phyloP scores from a whole-genome alignment of 176 grass and related monocot genomes.

The Raddia guianensis region DNA sequence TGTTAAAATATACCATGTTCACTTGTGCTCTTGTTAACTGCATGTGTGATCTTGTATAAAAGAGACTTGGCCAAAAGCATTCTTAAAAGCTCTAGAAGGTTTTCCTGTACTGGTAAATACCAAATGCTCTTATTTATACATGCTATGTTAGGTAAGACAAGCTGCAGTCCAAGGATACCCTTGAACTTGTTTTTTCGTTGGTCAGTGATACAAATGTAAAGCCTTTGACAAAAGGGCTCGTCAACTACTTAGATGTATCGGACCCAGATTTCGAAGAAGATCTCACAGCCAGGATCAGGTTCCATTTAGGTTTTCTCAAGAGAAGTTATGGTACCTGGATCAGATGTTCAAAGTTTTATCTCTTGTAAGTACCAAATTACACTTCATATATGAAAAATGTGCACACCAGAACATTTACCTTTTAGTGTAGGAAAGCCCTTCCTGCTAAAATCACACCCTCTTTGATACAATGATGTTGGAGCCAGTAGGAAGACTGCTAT shows the following conservation, averaged over 20 bases:
- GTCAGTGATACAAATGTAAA: conserved; percentile 92
- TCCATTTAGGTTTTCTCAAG: conserved; percentile 87
- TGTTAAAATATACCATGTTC: too few species aligned
- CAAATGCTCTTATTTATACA: too few species aligned
- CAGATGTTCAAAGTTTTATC: conserved; percentile 99
- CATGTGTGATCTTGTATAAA: too few species aligned
- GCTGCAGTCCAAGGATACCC: conserved; percentile 12
- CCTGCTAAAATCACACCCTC: neutral
- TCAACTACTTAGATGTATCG: conserved; percentile 78
- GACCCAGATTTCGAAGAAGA: conserved; percentile 97
- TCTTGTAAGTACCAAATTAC: conserved; percentile 68
- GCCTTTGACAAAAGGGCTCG: conserved; percentile 84
- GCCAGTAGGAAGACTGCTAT: conserved; percentile 10
- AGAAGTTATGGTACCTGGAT: conserved; percentile 96
- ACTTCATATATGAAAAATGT: conserved; percentile 24
- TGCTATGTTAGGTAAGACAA: too few species aligned
- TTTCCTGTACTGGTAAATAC: too few species aligned
- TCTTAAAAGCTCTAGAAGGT: too few species aligned
- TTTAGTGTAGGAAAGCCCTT: conserved; percentile 15
- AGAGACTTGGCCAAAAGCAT: too few species aligned
- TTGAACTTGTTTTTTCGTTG: conserved; percentile 84
- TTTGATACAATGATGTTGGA: neutral
- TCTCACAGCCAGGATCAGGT: conserved; percentile 76
- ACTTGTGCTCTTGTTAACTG: too few species aligned
- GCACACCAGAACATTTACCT: conserved; percentile 15